These are phyloP conservation scores for Rhodotorula toruloides DNA, from an alignment of 768 basidiomycete genomes.

Conservation along the genomic window DNA sequence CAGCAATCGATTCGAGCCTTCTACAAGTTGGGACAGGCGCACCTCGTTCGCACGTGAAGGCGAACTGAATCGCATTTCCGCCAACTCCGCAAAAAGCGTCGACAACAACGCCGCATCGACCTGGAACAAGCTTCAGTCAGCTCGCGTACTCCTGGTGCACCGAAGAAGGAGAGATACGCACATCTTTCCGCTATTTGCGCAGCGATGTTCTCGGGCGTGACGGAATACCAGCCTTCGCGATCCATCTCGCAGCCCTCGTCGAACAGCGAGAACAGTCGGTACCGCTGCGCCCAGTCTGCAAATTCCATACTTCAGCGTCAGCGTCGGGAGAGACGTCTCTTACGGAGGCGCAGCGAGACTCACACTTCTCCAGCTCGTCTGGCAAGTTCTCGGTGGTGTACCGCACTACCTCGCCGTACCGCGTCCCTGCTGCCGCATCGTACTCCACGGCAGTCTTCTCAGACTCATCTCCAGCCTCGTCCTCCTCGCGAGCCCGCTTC, in stretches of 20 bases:
- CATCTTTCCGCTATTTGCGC: constrained; percentile 88
- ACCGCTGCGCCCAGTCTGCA: constrained; percentile 78
- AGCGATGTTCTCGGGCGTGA: constrained; percentile 91
- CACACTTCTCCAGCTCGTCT: constrained; percentile 39
- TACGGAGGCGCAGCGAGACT: neutral
- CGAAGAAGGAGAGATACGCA: constrained; percentile 43
- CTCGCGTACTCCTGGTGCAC: neutral
- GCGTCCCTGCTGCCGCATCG: constrained; percentile 4
- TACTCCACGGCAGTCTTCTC: neutral
- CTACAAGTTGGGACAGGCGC: constrained; percentile 38
- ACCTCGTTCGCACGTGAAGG: constrained; percentile 92
- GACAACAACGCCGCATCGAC: constrained; percentile 63
- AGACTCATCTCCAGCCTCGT: neutral
- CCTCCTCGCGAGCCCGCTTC: constrained; percentile 21
- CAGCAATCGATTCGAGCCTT: neutral
- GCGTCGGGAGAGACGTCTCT: no score
- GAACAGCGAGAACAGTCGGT: constrained; percentile 67
- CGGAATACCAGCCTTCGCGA: constrained; percentile 88
- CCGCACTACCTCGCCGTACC: constrained; percentile 19
- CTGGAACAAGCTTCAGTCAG: constrained; percentile 43
- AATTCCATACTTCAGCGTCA: neutral
- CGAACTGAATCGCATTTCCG: constrained; percentile 95
- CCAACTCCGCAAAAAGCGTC: constrained; percentile 98
- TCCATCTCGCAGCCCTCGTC: constrained; percentile 79
- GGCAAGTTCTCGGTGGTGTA: constrained; percentile 20